Base-by-base conservation (phyloP, 1,139 yeast genomes). In the Yamadazyma epiphylla region DNA sequence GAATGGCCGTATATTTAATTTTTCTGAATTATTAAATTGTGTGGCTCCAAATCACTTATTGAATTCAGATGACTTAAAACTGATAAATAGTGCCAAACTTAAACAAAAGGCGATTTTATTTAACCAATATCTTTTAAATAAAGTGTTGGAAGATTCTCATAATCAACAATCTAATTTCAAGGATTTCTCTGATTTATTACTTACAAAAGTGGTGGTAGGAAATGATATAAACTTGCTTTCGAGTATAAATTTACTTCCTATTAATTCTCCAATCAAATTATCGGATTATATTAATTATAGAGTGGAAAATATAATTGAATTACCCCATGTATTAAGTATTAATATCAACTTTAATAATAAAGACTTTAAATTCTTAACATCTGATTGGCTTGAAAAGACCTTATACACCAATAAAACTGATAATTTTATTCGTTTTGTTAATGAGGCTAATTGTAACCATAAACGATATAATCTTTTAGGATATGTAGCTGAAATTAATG, bases 1-100 rank as follows among this genome's bases (percentile, higher is more conserved):
- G 30, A 69, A 51, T 76, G 85, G 60, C 63, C 84, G 81, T 28
- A 82, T 91, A 0, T 64, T 84, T 6, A 87, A 91, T 49, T 88
- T 91, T 55, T 49, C 70, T 2, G 64, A 60, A 30, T 55, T 59
- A 28, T 51, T 81, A 36, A 64, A 66, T 33, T 59, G 73, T 4
- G 67, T 66, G 15, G 80, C 80, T 0, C 55, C 56, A 8, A 57
- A 63, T 1, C 54, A 74, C 15, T 59, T 85, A 11, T 48, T 79
- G 4, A 74, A 75, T 36, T 66, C 60, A 28, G 79, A 74, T 33
- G 74, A 67, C 26, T 55, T 61, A 12, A 55, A 56, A 47, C 63
- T 49, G 10, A 47, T 66, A 10, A 55, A 58, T 38, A 56, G 68
- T 1, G 50, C 46, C 17, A 65, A 52, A 15, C 49, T 67, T 33